Percentiles rank a stretch among this genome's conserved stretches.
These are phyloP conservation scores for Bipolaris victoriae DNA, from an alignment of 2,329 filamentous ascomycete genomes.

Conservation along the genomic window DNA sequence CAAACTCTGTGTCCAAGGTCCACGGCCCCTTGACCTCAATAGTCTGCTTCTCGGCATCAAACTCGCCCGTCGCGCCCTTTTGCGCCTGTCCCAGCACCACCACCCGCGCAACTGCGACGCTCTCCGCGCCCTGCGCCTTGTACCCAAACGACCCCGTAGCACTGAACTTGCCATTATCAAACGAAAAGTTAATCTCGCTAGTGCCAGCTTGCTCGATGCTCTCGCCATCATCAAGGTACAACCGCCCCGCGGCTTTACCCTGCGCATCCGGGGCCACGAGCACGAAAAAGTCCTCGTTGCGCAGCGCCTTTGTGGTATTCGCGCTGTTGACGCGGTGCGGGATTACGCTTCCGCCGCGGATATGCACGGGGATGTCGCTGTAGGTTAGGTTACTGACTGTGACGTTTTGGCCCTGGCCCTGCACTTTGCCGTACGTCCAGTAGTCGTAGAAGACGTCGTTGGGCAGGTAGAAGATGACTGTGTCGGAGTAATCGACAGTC, in stretches of 20 bases:
- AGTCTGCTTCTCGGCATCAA: conserved; percentile 18
- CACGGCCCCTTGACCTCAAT: conserved; percentile 38
- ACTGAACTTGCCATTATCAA: conserved; percentile 59
- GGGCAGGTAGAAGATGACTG: conserved; percentile 63
- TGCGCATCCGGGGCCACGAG: conserved; percentile 69
- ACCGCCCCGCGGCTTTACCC: conserved; percentile 67
- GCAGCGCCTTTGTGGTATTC: conserved; percentile 68
- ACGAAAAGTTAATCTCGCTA: conserved; percentile 67
- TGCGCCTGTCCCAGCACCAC: conserved; percentile 36
- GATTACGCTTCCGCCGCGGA: conserved; percentile 69
- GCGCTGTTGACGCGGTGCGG: conserved; percentile 62
- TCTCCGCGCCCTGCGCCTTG: conserved; percentile 28
- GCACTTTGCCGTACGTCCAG: conserved; percentile 58
- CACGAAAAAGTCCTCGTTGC: conserved; percentile 71
- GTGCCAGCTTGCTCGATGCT: conserved; percentile 64
- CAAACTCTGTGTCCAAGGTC: conserved; percentile 33
- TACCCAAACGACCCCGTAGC: conserved; percentile 63
- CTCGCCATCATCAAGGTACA: conserved; percentile 82
- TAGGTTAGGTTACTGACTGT: conserved; percentile 55
- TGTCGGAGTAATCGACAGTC: conserved; percentile 58
- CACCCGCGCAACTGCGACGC: conserved; percentile 34
- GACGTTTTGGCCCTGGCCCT: conserved; percentile 54
- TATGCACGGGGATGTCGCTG: conserved; percentile 69
- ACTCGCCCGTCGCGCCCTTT: conserved; percentile 22
- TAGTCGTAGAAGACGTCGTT: conserved; percentile 66